These are phyloP conservation scores for Eucalyptus pauciflora DNA, from an alignment of 345 rosid genomes.

Conservation along the genomic window DNA sequence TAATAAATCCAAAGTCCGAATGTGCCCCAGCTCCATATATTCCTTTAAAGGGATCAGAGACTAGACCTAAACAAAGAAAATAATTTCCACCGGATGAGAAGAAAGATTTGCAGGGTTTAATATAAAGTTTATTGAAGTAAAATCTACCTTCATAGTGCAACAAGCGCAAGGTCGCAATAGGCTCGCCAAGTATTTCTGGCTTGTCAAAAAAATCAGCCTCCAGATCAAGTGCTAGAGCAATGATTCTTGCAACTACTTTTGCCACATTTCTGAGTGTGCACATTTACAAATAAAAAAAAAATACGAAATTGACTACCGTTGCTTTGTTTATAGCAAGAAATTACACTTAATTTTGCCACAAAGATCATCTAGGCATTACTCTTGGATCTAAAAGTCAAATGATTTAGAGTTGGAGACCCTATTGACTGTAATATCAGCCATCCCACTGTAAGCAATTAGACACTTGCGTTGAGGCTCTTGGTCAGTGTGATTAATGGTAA, in stretches of 20 bases:
- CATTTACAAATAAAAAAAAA: neutral
- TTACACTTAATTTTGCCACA: neutral
- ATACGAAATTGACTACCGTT: neutral
- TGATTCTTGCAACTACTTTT: constrained; percentile 40
- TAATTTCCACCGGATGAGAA: neutral
- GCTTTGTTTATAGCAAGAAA: neutral
- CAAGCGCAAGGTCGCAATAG: constrained; percentile 45
- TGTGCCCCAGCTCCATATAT: constrained; percentile 86
- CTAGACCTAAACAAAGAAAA: constrained; percentile 5
- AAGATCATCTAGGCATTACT: neutral
- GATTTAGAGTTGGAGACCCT: neutral
- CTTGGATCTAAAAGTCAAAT: neutral
- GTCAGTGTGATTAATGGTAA: neutral
- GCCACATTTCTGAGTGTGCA: constrained; percentile 34
- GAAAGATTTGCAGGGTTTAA: fast-evolving
- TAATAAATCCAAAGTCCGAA: constrained; percentile 75
- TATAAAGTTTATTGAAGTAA: neutral
- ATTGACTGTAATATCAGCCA: neutral
- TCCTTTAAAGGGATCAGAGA: constrained; percentile 33
- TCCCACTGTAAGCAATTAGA: neutral
- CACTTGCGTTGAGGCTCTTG: neutral
- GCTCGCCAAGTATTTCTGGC: constrained; percentile 65
- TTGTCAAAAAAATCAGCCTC: constrained; percentile 54
- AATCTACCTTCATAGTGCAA: constrained; percentile 56
- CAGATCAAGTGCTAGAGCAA: constrained; percentile 68